Base-by-base conservation (phyloP, 495 filamentous ascomycete genomes). In the Tuber magnatum region DNA sequence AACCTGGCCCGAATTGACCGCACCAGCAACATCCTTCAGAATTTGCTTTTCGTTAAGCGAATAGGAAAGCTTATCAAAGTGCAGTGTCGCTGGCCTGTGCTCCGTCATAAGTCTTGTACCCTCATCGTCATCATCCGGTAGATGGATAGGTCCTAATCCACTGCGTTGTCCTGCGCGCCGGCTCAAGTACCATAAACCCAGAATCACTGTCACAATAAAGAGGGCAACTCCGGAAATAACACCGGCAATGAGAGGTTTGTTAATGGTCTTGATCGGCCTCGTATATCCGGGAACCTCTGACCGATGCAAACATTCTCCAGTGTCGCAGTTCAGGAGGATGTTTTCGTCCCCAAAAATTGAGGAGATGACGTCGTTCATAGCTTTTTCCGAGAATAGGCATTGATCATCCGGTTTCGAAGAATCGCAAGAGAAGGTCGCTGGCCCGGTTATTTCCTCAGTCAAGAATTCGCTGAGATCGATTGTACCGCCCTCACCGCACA, bases 401-500 rank as follows among this genome's bases (percentile, higher is more conserved):
- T 89, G 86, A 82, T 91, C 87, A 35, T 80, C 78, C 4, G 70
- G 70, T 35, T 86, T 84, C 39, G 83, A 82, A 44, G 86, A 87
- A 61, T 86, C 84, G 68, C 92, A 92, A 44, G 88, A 87, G 81
- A 99, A 97, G 28, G 86, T 87, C 14, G 94, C 95, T 3, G 95
- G 95, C 2, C 95, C 95, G 71, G 89, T 88, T 85, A 99, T 97
- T 74, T 86, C 82, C 75, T 93, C 82, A 46, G 88, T 85, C 65
- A 99, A 86, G 82, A 98, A 98, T 16, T 96, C 95, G 68, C 89
- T 89, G 79, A 99, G 91, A 83, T 99, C 94, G 78, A 99, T 90
- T 4, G 93, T 97, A 41, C 93, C 94, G 73, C 91, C 88, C 80
- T 93, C 91, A 71, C 95, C 95, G 83, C 95, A 99, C 8, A 99